Conservation (phyloP, 768 basidiomycete genomes). For the Rhodotorula babjevae region DNA sequence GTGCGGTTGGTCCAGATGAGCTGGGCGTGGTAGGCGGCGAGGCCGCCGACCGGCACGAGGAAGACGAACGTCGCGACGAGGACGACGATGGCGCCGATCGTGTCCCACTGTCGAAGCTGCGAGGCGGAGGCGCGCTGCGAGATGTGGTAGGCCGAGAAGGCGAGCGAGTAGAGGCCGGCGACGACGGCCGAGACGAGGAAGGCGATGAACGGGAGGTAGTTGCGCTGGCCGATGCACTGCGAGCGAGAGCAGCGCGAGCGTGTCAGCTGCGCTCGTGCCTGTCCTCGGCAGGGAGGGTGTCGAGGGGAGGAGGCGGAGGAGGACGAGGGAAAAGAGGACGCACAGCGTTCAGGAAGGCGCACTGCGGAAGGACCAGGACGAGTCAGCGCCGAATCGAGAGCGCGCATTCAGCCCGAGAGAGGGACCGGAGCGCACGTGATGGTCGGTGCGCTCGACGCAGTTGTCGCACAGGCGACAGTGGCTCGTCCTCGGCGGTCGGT, state of each 20-base stretch:
- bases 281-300: no score
- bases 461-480: slow-evolving; percentile 99
- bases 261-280: no score
- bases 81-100: slow-evolving; percentile 32
- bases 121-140: neutral
- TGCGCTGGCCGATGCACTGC: slow-evolving; percentile 79
- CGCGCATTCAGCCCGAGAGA: no score
- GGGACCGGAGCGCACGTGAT: slow-evolving; percentile 59
- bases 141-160: slow-evolving; percentile 35
- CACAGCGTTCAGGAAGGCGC: slow-evolving; percentile 64
- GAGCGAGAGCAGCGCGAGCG: no score
- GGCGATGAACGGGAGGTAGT: slow-evolving; percentile 88
- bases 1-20: slow-evolving; percentile 35
- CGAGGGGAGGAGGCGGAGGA: no score
- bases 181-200: slow-evolving; percentile 68
- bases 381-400: neutral
- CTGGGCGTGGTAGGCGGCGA: slow-evolving; percentile 37
- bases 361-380: slow-evolving; percentile 39
- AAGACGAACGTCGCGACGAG: neutral
- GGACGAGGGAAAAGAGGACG: neutral
- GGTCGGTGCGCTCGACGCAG: slow-evolving; percentile 92
- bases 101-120: slow-evolving; percentile 11
- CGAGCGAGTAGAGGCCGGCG: slow-evolving; percentile 25
- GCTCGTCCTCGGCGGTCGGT: slow-evolving; percentile 86
- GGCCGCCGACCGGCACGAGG: slow-evolving; percentile 22